Evolutionary conservation across 2,329 filamentous ascomycete species (phyloP).

Genomic region (Didymella pomorum): DNA sequence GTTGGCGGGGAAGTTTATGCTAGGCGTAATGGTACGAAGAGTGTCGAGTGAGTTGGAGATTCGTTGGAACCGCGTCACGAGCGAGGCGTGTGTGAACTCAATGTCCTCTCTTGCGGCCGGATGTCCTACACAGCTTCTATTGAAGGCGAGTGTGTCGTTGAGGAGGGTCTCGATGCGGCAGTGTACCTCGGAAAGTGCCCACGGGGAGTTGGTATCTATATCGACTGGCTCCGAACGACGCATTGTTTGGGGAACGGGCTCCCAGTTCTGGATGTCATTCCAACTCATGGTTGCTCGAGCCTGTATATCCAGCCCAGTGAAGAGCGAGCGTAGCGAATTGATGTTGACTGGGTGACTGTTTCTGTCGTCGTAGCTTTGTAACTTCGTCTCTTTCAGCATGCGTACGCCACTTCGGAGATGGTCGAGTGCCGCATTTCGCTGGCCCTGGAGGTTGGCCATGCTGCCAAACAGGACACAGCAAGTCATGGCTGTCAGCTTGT

Average conservation of each 20-base stretch:
- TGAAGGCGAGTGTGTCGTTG: conserved; percentile 39
- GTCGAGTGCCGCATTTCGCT: conserved; percentile 38
- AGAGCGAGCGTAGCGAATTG: conserved; percentile 38
- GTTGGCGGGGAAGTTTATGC: conserved; percentile 5
- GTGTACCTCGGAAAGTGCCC: conserved; percentile 22
- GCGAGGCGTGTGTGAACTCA: conserved; percentile 11
- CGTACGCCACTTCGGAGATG: conserved; percentile 44
- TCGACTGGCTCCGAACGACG: conserved; percentile 3
- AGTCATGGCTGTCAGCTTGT: conserved; percentile 44
- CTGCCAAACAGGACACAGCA: conserved; percentile 43
- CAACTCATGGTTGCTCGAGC: conserved; percentile 41
- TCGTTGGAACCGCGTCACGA: conserved; percentile 20
- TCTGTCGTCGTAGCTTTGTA: conserved; percentile 15
- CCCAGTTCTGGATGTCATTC: conserved; percentile 31
- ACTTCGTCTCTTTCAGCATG: conserved; percentile 41
- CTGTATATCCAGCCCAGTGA: conserved; percentile 43
- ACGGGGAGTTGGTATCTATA: conserved; percentile 7
- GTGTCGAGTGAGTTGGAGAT: conserved; percentile 15
- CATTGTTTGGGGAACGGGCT: conserved; percentile 27
- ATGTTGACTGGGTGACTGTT: conserved; percentile 36
- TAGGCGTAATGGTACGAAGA: conserved; percentile 10
- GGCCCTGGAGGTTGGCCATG: conserved; percentile 45
- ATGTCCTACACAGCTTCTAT: conserved; percentile 27
- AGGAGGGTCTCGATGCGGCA: conserved; percentile 34
- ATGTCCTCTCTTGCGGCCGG: conserved; percentile 27